A percentile compares a stretch with the other conserved stretches of the same genome.
Conservation (phyloP, 1,284 basidiomycete genomes). For the Marasmius fiardii region DNA sequence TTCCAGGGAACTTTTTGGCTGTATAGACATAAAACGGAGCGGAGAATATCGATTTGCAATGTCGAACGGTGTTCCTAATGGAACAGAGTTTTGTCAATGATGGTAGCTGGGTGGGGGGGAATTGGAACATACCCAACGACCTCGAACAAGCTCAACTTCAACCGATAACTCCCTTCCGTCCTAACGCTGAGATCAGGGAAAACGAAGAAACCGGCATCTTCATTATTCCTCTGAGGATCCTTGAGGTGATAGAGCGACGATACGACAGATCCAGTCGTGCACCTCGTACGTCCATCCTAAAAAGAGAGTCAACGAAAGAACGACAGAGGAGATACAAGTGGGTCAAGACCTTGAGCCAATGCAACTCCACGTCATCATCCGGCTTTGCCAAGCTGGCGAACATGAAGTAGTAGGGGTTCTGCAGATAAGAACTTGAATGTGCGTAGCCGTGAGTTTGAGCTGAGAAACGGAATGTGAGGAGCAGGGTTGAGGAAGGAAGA, state of each 20-base stretch:
- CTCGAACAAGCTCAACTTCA: constrained; percentile 92
- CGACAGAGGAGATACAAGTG: not conserved
- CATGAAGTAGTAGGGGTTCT: constrained; percentile 95
- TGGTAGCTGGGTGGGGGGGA: not conserved
- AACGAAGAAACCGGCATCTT: constrained; percentile 78
- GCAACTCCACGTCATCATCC: constrained; percentile 88
- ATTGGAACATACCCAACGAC: constrained; percentile 75
- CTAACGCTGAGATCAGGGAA: constrained; percentile 86
- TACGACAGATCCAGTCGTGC: constrained; percentile 87
- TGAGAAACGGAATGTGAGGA: not conserved
- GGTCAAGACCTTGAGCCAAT: constrained; percentile 72
- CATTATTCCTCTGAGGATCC: constrained; percentile 80
- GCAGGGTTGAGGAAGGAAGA: not conserved
- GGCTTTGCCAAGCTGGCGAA: constrained; percentile 87
- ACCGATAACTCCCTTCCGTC: constrained; percentile 82
- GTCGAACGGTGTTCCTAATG: constrained; percentile 73
- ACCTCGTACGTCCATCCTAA: constrained; percentile 85
- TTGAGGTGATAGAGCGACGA: constrained; percentile 94
- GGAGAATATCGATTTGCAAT: constrained; percentile 87
- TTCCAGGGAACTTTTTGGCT: constrained; percentile 92
- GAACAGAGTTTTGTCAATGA: not conserved
- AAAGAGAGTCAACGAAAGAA: not conserved
- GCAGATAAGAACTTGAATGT: constrained; percentile 56
- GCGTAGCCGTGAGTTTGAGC: constrained; percentile 10
- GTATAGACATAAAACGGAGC: constrained; percentile 89